Base-by-base conservation (phyloP, 2,329 filamentous ascomycete genomes). In the Aureobasidium subglaciale region DNA sequence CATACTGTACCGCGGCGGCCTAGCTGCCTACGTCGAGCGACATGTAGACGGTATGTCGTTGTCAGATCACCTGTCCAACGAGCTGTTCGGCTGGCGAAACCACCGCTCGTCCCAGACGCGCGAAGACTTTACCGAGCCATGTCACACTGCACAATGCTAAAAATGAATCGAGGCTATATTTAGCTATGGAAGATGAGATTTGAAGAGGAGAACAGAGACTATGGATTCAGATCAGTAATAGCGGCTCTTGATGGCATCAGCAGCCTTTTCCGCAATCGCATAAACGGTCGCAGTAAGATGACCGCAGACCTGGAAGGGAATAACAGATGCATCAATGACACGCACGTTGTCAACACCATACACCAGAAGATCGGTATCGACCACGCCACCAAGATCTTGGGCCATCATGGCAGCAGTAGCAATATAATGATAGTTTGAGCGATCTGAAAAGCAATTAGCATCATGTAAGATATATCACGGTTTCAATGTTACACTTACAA, bases 241-340 rank as follows among this genome's bases (percentile, higher is more conserved):
- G 11, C 43, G 45, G 9, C n/a, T 25, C 27, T 56, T 42, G 18
- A 70, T 68, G 7, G 53, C 49, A 48, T 68, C 66, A 2, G 61
- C 63, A 43, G 68, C 65, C 58, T 62, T 70, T 38, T 68, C 69
- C 18, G 70, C 69, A 57, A 71, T 57, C 10, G 69, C 69, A 59
- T 71, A 71, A 1, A 72, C 61, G 16, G 62, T 71, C 10, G 64
- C 63, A 48, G 60, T 68, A 43, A 70, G 56, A 65, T 71, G 69
- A 15, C 68, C 69, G 35, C 64, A 64, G 15, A 69, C 64, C 55
- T 70, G 65, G 56, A 61, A 63, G 18, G 63, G 63, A 8, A 72
- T 59, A 2, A 68, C 59, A 32, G 67, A 68, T 13, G 68, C 69
- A 65, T 72, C 68, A 4, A 67, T 65, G 1, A 71, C 65, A 38